Evolutionary conservation across 148 eudicot species (phyloP).

Genomic region (Chenopodium album): DNA sequence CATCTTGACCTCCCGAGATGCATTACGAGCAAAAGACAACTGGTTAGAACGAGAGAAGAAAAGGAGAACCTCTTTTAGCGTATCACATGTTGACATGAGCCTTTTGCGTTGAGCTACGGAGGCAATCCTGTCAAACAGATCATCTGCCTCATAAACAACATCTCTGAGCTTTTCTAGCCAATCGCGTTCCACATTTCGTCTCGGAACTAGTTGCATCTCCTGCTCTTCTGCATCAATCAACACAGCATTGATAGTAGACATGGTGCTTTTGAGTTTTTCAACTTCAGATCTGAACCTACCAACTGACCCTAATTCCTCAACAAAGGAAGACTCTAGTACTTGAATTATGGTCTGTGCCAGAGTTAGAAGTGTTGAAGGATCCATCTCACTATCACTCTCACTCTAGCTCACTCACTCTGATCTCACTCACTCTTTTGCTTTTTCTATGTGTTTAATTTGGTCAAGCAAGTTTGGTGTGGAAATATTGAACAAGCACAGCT

Average conservation of each 20-base stretch:
- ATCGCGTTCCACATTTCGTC: background rate
- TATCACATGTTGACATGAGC: background rate
- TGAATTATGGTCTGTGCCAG: background rate
- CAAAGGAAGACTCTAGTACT: background rate
- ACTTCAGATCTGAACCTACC: background rate
- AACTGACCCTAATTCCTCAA: background rate
- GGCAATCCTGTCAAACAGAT: background rate
- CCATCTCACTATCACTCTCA: background rate
- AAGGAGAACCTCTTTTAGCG: background rate
- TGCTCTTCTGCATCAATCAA: background rate
- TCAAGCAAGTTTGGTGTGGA: too few species aligned
- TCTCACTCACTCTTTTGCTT: too few species aligned
- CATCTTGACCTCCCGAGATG: conserved; percentile 6
- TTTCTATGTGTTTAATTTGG: too few species aligned
- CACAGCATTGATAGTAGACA: background rate
- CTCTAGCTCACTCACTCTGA: too few species aligned
- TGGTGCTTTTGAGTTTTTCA: background rate
- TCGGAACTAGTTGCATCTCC: background rate
- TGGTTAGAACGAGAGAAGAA: conserved; percentile 10
- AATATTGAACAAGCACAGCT: too few species aligned
- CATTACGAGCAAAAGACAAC: background rate
- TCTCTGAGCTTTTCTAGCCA: background rate
- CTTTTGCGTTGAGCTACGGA: background rate
- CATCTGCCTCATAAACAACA: background rate
- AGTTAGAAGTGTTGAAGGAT: background rate